These are phyloP conservation scores for Pleurostoma richardsiae DNA, from an alignment of 2,329 filamentous ascomycete species.

Conservation along the genomic window DNA sequence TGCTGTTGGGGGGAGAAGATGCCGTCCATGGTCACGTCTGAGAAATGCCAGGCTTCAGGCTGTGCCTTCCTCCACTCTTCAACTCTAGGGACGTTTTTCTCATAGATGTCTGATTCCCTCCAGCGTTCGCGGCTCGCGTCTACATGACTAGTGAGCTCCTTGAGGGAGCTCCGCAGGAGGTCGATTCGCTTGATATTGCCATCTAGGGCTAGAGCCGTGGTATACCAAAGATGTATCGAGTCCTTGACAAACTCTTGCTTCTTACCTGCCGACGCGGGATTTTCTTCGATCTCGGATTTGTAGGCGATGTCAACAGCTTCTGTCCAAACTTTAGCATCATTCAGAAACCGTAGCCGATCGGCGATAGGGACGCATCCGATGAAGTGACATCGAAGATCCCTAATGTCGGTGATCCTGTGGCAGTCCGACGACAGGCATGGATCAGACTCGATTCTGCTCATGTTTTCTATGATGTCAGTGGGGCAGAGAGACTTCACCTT, in stretches of 20 bases:
- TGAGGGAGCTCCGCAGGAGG: constrained; percentile 4
- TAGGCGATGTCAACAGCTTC: background rate
- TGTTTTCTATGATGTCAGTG: no score
- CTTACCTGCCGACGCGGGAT: background rate
- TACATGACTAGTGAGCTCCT: constrained; percentile 1
- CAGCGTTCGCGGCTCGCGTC: constrained; percentile 1
- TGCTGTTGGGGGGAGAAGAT: background rate
- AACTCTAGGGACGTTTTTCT: background rate
- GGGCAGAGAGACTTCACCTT: no score
- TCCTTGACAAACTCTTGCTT: background rate
- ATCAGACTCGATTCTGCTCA: no score
- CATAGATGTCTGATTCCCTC: background rate
- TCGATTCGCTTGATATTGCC: constrained; percentile 4
- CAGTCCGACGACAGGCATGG: no score
- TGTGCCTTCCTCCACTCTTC: background rate
- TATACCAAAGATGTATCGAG: constrained; percentile 4
- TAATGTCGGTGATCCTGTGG: background rate
- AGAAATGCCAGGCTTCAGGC: background rate
- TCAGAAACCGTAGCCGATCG: constrained; percentile 1
- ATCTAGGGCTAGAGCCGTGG: constrained; percentile 4
- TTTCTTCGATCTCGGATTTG: constrained; percentile 1
- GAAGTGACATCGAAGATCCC: constrained; percentile 3
- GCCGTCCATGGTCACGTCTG: background rate
- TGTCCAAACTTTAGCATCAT: background rate
- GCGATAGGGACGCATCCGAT: constrained; percentile 4